Base-by-base conservation (phyloP, 192 early-diverging fungal genomes). In the Coemansia sp. region DNA sequence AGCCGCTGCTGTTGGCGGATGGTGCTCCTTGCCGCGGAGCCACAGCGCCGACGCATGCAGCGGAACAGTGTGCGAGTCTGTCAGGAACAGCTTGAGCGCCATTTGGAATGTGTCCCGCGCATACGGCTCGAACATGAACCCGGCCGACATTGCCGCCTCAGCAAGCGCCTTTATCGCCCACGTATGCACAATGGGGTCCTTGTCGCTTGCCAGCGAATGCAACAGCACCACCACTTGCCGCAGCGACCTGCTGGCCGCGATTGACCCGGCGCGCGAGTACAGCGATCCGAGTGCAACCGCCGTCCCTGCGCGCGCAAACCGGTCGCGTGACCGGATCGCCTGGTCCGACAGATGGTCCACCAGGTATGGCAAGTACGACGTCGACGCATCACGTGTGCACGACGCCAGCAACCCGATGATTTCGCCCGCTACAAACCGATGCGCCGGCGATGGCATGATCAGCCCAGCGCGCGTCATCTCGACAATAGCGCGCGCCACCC, bases 301-400 rank as follows among this genome's bases (percentile, higher is more conserved):
- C 9, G 92, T 89, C n/a, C 98, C 95, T 1, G 95, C 94, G 3
- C 98, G 90, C 3, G 92, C 89, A 85, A 98, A 95, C 5, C 94
- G 96, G 62, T 98, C 95, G 9, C 96, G 86, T 56, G 93, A 93
- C 20, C 91, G 90, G 24, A 98, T 93, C 2, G 97, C 92, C 77
- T 92, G 87, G 60, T 62, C 46, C 2, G 80, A 76, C 20, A 85
- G 75, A 23, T 80, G 75, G 33, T 72, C 67, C 34, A 85, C 63
- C 56, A 79, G 55, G 6, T 66, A 56, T 2, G 85, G 70, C 65
- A 83, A 38, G 45, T 78, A 84, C 10, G 69, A 51, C 9, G 71
- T 45, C 8, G 68, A 38, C 12, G 74, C 74, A 1, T 71, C 75
- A 4, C 75, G 55, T 1, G 72, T 70, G 7, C 48, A 57, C 16